Conservation (phyloP, 495 filamentous ascomycete genomes). For the Sordaria brevicollis region DNA sequence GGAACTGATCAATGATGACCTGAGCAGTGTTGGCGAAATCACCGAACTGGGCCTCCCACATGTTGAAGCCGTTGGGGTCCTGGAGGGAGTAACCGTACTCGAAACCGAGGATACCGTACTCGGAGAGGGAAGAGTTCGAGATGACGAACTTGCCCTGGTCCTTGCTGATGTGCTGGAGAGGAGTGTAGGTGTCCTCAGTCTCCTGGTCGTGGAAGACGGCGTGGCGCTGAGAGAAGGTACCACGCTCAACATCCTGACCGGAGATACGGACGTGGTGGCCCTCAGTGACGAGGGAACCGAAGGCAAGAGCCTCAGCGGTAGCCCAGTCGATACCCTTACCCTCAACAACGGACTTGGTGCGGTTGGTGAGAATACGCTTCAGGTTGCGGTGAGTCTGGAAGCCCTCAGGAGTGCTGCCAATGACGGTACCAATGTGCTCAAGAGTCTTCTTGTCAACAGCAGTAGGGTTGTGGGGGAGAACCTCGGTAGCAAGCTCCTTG, state of each 20-base stretch:
- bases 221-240: slow-evolving; percentile 97
- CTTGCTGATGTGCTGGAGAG: slow-evolving; percentile 76
- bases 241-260: slow-evolving; percentile 97
- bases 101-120: slow-evolving; percentile 92
- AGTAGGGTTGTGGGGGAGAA: slow-evolving; percentile 85
- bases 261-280: slow-evolving; percentile 95
- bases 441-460: slow-evolving; percentile 60
- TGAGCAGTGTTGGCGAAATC: slow-evolving; percentile 99
- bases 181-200: slow-evolving; percentile 83
- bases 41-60: slow-evolving; percentile 99
- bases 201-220: slow-evolving; percentile 96
- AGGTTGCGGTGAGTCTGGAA: slow-evolving; percentile 90
- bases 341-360: slow-evolving; percentile 86
- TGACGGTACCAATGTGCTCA: slow-evolving; percentile 66
- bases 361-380: slow-evolving; percentile 84
- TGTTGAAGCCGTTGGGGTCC: slow-evolving; percentile 90
- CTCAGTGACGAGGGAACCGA: slow-evolving; percentile 80
- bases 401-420: slow-evolving; percentile 66
- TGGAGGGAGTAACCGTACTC: slow-evolving; percentile 98
- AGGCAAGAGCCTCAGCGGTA: slow-evolving; percentile 92
- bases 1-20: slow-evolving; percentile 97
- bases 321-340: slow-evolving; percentile 96
- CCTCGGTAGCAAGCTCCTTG: slow-evolving; percentile 91
- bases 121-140: slow-evolving; percentile 91
- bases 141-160: slow-evolving; percentile 93